Evolutionary conservation across 176 grass and related monocot species (phyloP), one percentile per base, ranked within the genome.

Genomic region (bread wheat (Triticum aestivum)): DNA sequence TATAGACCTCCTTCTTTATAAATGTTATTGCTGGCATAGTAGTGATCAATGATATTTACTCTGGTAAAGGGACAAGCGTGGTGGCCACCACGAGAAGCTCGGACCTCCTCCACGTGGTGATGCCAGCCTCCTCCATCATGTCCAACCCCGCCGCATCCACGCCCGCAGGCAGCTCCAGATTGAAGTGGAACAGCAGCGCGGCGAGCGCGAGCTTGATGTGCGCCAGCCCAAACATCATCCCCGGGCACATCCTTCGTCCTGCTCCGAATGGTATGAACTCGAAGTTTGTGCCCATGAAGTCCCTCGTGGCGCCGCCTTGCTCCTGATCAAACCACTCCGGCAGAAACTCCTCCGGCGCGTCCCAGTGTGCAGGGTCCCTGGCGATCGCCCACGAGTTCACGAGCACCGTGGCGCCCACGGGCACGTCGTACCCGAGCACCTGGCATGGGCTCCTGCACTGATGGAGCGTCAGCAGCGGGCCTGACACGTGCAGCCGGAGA

Each of bases 321-420:
- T 73, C 39, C 70, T 7, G 0, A 7, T 86, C 52, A 30, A 94
- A 91, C 30, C 92, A 73, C 5, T 94, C 89, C 41, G 92, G 92
- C n/a, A 30, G 0, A 69, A 94, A 94, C 18, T 35, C 69, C 17
- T 92, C 86, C 0, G 92, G 23, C 2, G 10, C 8, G 8, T 84
- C 83, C 92, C 92, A 91, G 59, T 82, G 47, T 3, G 41, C 83
- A 1, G 86, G 73, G 69, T 93, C 89, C 68, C 83, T 34, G 38
- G 78, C 66, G 61, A 93, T 82, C 32, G 92, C 92, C 92, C 92
- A 93, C 74, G 82, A n/a, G 75, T 93, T 93, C 41, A 93, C 82
- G 4, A 84, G 0, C 71, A 94, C 83, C 37, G 27, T 88, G 8
- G 62, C 66, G 13, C 80, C 86, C 14, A 21, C 27, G 4, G 86